Percentiles rank a stretch among this genome's conserved stretches.
These are phyloP conservation scores for Galerina marginata DNA, from an alignment of 768 basidiomycete species.

Conservation along the genomic window DNA sequence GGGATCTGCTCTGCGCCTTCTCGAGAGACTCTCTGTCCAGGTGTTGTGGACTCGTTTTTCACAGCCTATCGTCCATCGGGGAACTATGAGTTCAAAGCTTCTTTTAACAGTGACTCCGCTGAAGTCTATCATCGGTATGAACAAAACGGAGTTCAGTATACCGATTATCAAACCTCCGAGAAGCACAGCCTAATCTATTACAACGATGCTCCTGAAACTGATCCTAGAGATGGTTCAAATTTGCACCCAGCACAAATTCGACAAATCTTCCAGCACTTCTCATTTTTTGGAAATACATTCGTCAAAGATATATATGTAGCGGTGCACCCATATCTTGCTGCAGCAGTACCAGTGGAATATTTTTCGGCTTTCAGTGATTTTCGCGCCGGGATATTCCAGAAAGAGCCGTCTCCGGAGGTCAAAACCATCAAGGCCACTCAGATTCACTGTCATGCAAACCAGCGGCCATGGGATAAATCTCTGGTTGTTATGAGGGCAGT, in stretches of 20 bases:
- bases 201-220: not conserved
- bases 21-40: not conserved
- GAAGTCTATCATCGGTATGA: not conserved
- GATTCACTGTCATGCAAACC: slow-evolving; percentile 16
- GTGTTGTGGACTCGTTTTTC: not conserved
- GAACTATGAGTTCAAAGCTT: not conserved
- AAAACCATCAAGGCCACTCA: not conserved
- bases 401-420: slow-evolving; percentile 1
- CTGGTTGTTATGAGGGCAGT: slow-evolving; percentile 17
- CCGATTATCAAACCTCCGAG: not conserved
- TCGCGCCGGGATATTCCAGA: slow-evolving; percentile 3
- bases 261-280: not conserved
- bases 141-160: not conserved
- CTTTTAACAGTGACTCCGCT: not conserved
- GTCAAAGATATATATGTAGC: not conserved
- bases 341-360: slow-evolving; percentile 2
- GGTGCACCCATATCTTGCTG: not conserved
- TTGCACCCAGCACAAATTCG: not conserved
- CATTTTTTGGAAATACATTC: not conserved
- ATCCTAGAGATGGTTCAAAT: not conserved
- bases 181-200: not conserved
- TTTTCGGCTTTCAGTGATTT: slow-evolving; percentile 11
- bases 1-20: not conserved
- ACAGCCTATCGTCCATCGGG: not conserved
- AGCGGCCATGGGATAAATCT: slow-evolving; percentile 9